phyloP scores from a whole-genome alignment of 2,329 filamentous ascomycete species.

The Exophiala alcalophila region DNA sequence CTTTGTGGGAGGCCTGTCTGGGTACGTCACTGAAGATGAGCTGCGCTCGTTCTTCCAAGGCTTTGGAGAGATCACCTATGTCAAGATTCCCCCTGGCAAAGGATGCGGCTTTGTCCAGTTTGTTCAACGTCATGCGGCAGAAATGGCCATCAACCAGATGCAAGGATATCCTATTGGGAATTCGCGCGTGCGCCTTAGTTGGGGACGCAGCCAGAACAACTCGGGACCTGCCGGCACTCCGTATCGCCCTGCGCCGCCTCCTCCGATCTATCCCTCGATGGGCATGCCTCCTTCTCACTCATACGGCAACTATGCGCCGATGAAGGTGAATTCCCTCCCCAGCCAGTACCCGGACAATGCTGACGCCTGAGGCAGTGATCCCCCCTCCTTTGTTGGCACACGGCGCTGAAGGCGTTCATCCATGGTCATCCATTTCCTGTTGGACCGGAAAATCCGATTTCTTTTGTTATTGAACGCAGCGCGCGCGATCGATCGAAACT shows the following conservation, averaged over 20 bases:
- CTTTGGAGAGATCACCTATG: slow-evolving; percentile 98
- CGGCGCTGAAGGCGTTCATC: slow-evolving; percentile 26
- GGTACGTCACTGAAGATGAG: slow-evolving; percentile 98
- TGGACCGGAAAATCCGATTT: slow-evolving; percentile 22
- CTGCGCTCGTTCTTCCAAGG: slow-evolving; percentile 99
- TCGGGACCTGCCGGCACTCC: slow-evolving; percentile 93
- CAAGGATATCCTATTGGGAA: slow-evolving; percentile 99
- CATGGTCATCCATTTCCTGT: slow-evolving; percentile 22
- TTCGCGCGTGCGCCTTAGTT: slow-evolving; percentile 93
- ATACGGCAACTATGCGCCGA: slow-evolving; percentile 64
- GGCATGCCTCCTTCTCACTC: slow-evolving; percentile 63
- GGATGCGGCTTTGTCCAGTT: slow-evolving; percentile 99
- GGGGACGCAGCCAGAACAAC: slow-evolving; percentile 99
- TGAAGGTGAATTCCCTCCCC: slow-evolving; percentile 56
- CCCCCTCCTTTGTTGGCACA: slow-evolving; percentile 11
- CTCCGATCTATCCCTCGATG: slow-evolving; percentile 69
- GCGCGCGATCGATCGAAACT: slow-evolving; percentile 26
- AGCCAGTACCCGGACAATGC: slow-evolving; percentile 6
- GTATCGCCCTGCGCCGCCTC: slow-evolving; percentile 87
- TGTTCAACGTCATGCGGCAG: slow-evolving; percentile 94
- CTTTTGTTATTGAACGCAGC: slow-evolving; percentile 27
- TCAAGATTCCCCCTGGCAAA: slow-evolving; percentile 99
- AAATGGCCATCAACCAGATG: slow-evolving; percentile 99
- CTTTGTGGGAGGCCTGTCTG: slow-evolving; percentile 93
- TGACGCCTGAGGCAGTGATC: slow-evolving; percentile 20